Evolutionary conservation across 2,329 filamentous ascomycete species (phyloP).

Genomic region (Sporothrix curviconia): DNA sequence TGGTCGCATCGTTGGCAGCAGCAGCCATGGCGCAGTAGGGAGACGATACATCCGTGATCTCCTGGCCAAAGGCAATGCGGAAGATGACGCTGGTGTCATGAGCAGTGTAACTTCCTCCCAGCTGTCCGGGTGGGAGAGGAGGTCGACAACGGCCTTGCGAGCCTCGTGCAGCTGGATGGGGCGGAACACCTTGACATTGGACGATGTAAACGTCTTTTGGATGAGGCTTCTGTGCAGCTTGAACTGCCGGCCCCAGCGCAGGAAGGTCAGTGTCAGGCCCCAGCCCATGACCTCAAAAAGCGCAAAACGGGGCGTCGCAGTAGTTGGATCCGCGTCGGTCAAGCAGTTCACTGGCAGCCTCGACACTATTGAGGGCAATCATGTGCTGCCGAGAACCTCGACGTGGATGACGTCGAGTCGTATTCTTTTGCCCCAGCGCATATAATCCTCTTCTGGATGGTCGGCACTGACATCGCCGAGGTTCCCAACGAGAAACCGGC

Average conservation of each 20-base stretch:
- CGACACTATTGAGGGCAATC: constrained; percentile 32
- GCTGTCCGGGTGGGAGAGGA: constrained; percentile 27
- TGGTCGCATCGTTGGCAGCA: constrained; percentile 21
- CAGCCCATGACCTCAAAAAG: constrained; percentile 37
- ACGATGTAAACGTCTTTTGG: constrained; percentile 32
- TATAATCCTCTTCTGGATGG: constrained; percentile 55
- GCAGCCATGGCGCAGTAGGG: constrained; percentile 34
- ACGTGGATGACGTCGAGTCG: constrained; percentile 27
- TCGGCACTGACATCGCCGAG: constrained; percentile 92
- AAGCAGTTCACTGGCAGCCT: constrained; percentile 34
- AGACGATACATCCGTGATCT: constrained; percentile 30
- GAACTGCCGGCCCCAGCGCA: constrained; percentile 34
- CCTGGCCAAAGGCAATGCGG: constrained; percentile 38
- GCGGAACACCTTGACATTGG: constrained; percentile 16
- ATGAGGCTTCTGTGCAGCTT: constrained; percentile 35
- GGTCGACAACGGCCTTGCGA: constrained; percentile 24
- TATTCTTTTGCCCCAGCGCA: constrained; percentile 17
- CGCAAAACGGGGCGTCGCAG: constrained; percentile 33
- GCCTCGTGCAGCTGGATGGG: constrained; percentile 27
- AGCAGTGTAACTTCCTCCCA: constrained; percentile 33
- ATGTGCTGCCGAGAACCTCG: constrained; percentile 32
- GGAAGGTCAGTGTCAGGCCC: constrained; percentile 38
- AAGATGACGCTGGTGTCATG: constrained; percentile 36
- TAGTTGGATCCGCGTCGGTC: constrained; percentile 35
- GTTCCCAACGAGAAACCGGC: constrained; percentile 65